Evolutionary conservation across 345 rosid species (phyloP).

Genomic region (Acer campestre): DNA sequence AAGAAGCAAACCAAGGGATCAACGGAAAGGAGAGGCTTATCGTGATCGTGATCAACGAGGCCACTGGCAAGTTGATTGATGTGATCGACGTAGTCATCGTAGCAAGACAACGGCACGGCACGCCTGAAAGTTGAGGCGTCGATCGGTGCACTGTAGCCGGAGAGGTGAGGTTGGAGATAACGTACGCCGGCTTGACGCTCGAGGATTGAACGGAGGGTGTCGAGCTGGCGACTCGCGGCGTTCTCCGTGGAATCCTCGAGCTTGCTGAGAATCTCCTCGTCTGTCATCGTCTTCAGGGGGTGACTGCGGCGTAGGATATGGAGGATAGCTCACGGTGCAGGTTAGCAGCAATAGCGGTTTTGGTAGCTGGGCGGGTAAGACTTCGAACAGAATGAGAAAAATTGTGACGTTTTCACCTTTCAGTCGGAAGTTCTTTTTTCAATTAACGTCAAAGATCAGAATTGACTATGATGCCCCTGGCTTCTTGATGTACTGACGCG

Average conservation of each 20-base stretch:
- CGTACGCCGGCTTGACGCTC: slow-evolving; percentile 33
- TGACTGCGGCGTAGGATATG: neutral
- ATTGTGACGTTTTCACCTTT: too few species aligned
- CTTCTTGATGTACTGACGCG: too few species aligned
- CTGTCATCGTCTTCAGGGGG: neutral
- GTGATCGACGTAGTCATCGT: slow-evolving; percentile 45
- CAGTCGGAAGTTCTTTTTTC: neutral
- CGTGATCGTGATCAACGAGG: neutral
- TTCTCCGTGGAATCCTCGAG: slow-evolving; percentile 44
- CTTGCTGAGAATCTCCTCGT: slow-evolving; percentile 35
- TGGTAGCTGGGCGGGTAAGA: neutral
- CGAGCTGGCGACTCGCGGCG: slow-evolving; percentile 36
- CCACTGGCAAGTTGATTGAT: slow-evolving; percentile 42
- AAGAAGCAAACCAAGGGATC: slow-evolving; percentile 53
- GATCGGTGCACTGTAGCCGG: slow-evolving; percentile 11
- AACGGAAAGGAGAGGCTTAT: slow-evolving; percentile 34
- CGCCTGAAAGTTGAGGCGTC: slow-evolving; percentile 34
- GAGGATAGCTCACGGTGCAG: neutral
- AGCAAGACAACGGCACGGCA: slow-evolving; percentile 42
- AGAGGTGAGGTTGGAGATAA: slow-evolving; percentile 42
- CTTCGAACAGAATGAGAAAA: neutral
- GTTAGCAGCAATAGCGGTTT: neutral
- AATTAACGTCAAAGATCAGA: neutral
- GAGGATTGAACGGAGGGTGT: slow-evolving; percentile 50
- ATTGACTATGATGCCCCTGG: neutral